Evolutionary conservation across 2,329 filamentous ascomycete genomes (phyloP).

Genomic region (Pezicula neosporulosa): DNA sequence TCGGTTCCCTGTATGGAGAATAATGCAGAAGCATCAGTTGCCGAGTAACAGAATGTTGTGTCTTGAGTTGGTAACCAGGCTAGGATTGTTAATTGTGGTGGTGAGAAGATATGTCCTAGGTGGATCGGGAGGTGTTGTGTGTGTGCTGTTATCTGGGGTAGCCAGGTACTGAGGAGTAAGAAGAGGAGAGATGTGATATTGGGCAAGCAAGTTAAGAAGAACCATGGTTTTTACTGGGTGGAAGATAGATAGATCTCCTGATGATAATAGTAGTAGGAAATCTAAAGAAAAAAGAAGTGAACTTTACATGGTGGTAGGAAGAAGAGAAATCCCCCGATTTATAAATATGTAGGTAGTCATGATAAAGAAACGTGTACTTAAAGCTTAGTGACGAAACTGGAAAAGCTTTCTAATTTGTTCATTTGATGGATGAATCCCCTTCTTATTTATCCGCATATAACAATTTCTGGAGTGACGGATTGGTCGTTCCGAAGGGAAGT

Average conservation of each 20-base stretch:
- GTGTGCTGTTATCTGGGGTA: too few species aligned
- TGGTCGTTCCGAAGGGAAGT: background rate
- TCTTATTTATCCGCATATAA: background rate
- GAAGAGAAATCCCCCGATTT: constrained; percentile 11
- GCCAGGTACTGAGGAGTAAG: too few species aligned
- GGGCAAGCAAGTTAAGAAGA: background rate
- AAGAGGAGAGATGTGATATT: constrained; percentile 8
- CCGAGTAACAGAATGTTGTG: constrained; percentile 21
- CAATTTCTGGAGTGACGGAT: background rate
- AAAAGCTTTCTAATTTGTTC: background rate
- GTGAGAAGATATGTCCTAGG: constrained; percentile 24
- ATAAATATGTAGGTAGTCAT: background rate
- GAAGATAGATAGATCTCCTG: too few species aligned
- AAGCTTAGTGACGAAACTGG: too few species aligned
- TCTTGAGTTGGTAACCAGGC: constrained; percentile 18
- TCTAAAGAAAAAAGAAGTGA: background rate
- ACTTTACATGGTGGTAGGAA: background rate
- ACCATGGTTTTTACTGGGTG: constrained; percentile 2
- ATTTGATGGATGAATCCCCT: background rate
- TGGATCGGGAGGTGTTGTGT: constrained; percentile 17
- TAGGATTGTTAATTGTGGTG: constrained; percentile 23
- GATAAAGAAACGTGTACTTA: constrained; percentile 16
- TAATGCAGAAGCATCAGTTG: constrained; percentile 11
- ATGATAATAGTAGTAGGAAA: too few species aligned
- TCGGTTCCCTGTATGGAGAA: constrained; percentile 18